Percentiles rank a stretch among this genome's conserved stretches.
Conservation (phyloP, 306 rosid species). For the Prunus kanzakura region DNA sequence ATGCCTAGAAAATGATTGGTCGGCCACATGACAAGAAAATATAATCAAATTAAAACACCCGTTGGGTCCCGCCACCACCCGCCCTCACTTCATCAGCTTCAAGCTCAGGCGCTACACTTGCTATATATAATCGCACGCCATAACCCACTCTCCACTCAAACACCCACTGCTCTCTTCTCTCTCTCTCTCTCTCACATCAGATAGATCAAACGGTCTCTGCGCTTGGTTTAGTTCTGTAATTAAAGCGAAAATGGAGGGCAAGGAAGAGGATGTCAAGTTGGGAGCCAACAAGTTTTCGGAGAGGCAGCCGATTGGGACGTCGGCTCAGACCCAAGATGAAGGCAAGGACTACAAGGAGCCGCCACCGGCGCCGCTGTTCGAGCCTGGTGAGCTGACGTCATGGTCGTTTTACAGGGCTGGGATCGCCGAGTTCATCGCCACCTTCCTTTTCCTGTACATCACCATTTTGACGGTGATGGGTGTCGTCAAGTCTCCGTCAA, state of each 20-base stretch:
- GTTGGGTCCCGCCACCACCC: constrained; percentile 32
- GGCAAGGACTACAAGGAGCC: constrained; percentile 75
- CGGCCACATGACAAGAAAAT: constrained; percentile 20
- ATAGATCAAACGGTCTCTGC: background rate
- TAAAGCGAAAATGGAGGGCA: constrained; percentile 54
- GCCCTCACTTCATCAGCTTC: background rate
- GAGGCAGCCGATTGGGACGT: constrained; percentile 71
- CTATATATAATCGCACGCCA: constrained; percentile 8
- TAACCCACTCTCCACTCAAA: background rate
- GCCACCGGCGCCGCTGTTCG: constrained; percentile 66
- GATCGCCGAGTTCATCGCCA: constrained; percentile 59
- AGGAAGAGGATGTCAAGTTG: constrained; percentile 74
- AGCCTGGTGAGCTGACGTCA: constrained; percentile 71
- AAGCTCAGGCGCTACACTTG: background rate
- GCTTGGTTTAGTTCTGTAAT: background rate
- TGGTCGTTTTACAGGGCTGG: constrained; percentile 70
- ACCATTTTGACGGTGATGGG: constrained; percentile 59
- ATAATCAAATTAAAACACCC: background rate
- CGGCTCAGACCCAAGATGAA: constrained; percentile 68
- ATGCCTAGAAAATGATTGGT: constrained; percentile 20
- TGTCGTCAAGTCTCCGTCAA: constrained; percentile 8
- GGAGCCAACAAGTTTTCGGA: constrained; percentile 92
- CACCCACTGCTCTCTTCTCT: background rate
- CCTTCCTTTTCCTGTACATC: constrained; percentile 53
- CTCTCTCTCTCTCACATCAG: background rate